Conservation (phyloP, 441 rosid species). For the Francoa sonchifolia region DNA sequence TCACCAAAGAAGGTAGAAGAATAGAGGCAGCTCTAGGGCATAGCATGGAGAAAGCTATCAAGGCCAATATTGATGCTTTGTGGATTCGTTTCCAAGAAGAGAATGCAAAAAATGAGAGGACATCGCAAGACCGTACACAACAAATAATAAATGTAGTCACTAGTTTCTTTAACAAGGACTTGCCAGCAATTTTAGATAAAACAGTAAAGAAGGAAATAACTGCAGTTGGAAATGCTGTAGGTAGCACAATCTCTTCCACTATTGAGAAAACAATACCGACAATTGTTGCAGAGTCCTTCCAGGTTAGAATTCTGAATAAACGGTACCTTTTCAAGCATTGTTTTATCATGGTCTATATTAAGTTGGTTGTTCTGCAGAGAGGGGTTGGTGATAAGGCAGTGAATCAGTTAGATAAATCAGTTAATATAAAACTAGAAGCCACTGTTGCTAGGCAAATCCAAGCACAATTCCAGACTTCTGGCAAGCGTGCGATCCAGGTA, state of each 20-base stretch:
- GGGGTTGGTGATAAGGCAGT: slow-evolving; percentile 56
- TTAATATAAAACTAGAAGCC: slow-evolving; percentile 45
- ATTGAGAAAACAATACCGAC: slow-evolving; percentile 63
- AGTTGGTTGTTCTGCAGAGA: slow-evolving; percentile 38
- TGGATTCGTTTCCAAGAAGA: slow-evolving; percentile 88
- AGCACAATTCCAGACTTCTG: slow-evolving; percentile 62
- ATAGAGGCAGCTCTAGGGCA: slow-evolving; percentile 66
- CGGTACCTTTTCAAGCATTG: slow-evolving; percentile 11
- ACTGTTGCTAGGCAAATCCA: slow-evolving; percentile 49
- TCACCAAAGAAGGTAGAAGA: slow-evolving; percentile 69
- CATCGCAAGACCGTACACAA: slow-evolving; percentile 41
- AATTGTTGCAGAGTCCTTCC: slow-evolving; percentile 69
- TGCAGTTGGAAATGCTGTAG: slow-evolving; percentile 41
- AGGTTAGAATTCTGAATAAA: slow-evolving; percentile 38
- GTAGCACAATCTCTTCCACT: slow-evolving; percentile 45
- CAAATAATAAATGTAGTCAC: slow-evolving; percentile 41
- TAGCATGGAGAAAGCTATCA: slow-evolving; percentile 53
- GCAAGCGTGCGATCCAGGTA: slow-evolving; percentile 63
- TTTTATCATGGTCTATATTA: slow-evolving; percentile 5
- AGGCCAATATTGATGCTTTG: slow-evolving; percentile 63
- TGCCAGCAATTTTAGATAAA: slow-evolving; percentile 50
- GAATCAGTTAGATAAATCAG: slow-evolving; percentile 49
- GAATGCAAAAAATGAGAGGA: slow-evolving; percentile 50
- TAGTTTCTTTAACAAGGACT: slow-evolving; percentile 57
- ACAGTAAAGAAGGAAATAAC: slow-evolving; percentile 60